A percentile compares a stretch with the other conserved stretches of the same genome.
Evolutionary conservation across 306 rosid species (phyloP).

Genomic region (Castanospermum australe): DNA sequence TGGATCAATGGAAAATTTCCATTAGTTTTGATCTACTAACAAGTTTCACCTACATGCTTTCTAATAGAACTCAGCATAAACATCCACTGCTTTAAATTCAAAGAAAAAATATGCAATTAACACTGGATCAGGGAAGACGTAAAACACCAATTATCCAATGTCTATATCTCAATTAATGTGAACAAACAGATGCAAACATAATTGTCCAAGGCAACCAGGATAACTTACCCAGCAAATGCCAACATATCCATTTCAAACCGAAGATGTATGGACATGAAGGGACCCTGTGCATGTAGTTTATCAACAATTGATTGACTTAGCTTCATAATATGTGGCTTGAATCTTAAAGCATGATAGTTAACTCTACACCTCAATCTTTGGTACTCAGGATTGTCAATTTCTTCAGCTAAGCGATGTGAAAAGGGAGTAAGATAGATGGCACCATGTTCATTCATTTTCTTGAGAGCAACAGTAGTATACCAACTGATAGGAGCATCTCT

Average conservation of each 20-base stretch:
- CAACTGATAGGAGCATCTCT: slow-evolving; percentile 90
- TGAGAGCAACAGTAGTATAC: slow-evolving; percentile 79
- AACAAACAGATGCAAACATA: slow-evolving; percentile 11
- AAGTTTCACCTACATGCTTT: background rate
- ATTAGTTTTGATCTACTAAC: background rate
- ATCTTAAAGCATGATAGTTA: slow-evolving; percentile 92
- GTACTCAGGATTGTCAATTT: slow-evolving; percentile 86
- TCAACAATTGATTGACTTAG: slow-evolving; percentile 90
- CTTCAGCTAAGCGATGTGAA: slow-evolving; percentile 98
- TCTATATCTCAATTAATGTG: background rate
- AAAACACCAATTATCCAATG: background rate
- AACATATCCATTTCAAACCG: slow-evolving; percentile 99
- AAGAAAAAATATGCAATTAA: slow-evolving; percentile 9
- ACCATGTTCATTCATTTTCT: slow-evolving; percentile 88
- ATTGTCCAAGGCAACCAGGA: slow-evolving; percentile 4
- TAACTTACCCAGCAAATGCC: slow-evolving; percentile 95
- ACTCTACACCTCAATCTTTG: slow-evolving; percentile 96
- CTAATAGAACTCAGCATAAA: slow-evolving; percentile 14
- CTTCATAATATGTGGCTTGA: slow-evolving; percentile 88
- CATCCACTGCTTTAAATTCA: background rate
- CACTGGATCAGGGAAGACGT: background rate
- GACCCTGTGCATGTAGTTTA: slow-evolving; percentile 89
- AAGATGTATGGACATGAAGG: slow-evolving; percentile 95
- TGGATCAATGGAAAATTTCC: background rate
- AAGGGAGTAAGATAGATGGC: slow-evolving; percentile 96